Evolutionary conservation across 2,329 filamentous ascomycete genomes (phyloP).

Genomic region (Delphinella strobiligena): DNA sequence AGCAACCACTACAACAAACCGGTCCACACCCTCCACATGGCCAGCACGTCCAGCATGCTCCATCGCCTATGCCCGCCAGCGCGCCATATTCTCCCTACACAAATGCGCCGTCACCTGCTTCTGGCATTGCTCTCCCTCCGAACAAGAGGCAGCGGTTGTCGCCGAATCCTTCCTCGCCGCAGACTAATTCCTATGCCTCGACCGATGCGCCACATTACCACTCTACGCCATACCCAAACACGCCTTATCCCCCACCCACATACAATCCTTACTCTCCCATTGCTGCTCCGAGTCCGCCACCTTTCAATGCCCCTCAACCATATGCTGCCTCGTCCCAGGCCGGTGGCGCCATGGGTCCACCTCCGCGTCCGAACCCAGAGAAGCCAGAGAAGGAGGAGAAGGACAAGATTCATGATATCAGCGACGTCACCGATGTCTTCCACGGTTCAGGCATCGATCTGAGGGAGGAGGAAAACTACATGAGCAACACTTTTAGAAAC

Average conservation of each 20-base stretch:
- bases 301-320: slow-evolving; percentile 46
- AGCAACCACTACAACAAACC: slow-evolving; percentile 1
- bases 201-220: not conserved
- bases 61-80: no score
- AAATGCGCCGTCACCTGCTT: slow-evolving; percentile 48
- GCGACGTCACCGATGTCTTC: slow-evolving; percentile 74
- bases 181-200: slow-evolving; percentile 17
- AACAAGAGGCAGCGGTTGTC: slow-evolving; percentile 63
- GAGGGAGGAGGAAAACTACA: slow-evolving; percentile 71
- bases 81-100: slow-evolving; percentile 32
- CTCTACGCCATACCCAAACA: slow-evolving; percentile 5
- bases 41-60: slow-evolving; percentile 14
- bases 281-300: slow-evolving; percentile 8
- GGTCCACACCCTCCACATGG: slow-evolving; percentile 7
- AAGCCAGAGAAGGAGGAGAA: slow-evolving; percentile 41
- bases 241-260: slow-evolving; percentile 6
- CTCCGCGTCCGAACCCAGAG: slow-evolving; percentile 41
- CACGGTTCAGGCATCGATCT: slow-evolving; percentile 79
- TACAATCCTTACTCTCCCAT: slow-evolving; percentile 9
- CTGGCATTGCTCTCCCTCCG: slow-evolving; percentile 50
- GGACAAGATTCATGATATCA: slow-evolving; percentile 48
- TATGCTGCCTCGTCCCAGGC: slow-evolving; percentile 18
- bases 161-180: slow-evolving; percentile 50
- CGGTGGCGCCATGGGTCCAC: slow-evolving; percentile 46
- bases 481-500: slow-evolving; percentile 51